Evolutionary conservation across 1,284 basidiomycete species (phyloP), one percentile per base, ranked within the genome.

Genomic region (Apiotrichum sp.): DNA sequence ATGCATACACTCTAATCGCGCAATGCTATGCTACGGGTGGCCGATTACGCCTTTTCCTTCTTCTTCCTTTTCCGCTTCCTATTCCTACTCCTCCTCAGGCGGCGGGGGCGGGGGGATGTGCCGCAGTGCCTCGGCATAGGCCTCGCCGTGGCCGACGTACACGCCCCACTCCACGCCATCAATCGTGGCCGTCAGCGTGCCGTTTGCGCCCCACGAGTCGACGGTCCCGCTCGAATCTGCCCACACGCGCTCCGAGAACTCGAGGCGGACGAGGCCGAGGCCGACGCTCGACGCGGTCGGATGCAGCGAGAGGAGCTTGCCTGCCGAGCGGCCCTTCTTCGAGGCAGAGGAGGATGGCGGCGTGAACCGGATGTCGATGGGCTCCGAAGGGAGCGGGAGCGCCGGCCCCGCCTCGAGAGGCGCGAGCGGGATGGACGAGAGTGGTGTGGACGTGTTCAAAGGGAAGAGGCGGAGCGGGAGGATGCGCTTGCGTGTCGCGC

Each of bases 401-500:
- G 31, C 41, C 11, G 47, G 39, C 14, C 38, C 38, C 4, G 39
- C 9, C 8, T 31, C 44, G 3, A 57, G 34, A 3, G 56, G 11
- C 8, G 48, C 31, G 16, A 43, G 38, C 3, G 56, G 31, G 38
- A 44, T 35, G 14, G 58, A 16, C 52, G 47, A 47, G 61, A 57
- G 57, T 4, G 54, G 43, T 16, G 10, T 32, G 4, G 46, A 50
- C n/a, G 62, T 41, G 44, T 46, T 34, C 14, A 64, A 44, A 11
- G 63, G 63, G 47, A 66, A 58, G 4, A 73, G 57, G 35, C 80
- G 69, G 1, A 97, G 82, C 3, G 93, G 93, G 7, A 95, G 77
- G 47, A 95, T 87, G 16, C 96, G 85, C 76, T 98, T 98, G 56
- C 96, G 82, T 32, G 97, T 80, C 13, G 89, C 83, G 6, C 96